Percentiles rank a stretch among this genome's conserved stretches.
Conservation (phyloP, 345 rosid genomes). For the Ricinus communis region DNA sequence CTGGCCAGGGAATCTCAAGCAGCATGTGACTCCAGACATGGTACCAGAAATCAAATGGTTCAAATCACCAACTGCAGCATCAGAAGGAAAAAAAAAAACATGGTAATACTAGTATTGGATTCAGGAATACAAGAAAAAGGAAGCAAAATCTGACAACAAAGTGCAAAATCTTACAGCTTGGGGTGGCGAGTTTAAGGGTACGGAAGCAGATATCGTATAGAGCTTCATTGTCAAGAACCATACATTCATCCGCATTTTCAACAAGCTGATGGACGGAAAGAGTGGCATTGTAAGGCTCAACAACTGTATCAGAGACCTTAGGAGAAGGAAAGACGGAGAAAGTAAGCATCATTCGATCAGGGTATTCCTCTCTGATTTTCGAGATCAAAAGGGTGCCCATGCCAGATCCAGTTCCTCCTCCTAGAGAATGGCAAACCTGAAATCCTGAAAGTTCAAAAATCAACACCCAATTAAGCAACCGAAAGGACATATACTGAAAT, state of each 20-base stretch:
- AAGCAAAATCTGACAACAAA: neutral
- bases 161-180: conserved; percentile 45
- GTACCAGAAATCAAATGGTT: conserved; percentile 73
- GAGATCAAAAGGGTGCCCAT: conserved; percentile 71
- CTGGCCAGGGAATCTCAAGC: conserved; percentile 74
- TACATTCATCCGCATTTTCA: conserved; percentile 65
- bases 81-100: neutral
- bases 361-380: conserved; percentile 70
- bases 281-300: conserved; percentile 70
- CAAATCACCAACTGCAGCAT: conserved; percentile 55
- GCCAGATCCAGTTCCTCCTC: conserved; percentile 68
- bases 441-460: conserved; percentile 36
- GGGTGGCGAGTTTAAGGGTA: conserved; percentile 61
- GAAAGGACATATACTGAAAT: neutral
- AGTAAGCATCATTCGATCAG: conserved; percentile 72
- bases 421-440: conserved; percentile 66
- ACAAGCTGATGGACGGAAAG: conserved; percentile 68
- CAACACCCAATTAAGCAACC: neutral
- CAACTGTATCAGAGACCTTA: conserved; percentile 72
- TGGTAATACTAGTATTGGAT: neutral
- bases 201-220: conserved; percentile 69
- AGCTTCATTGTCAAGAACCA: conserved; percentile 66
- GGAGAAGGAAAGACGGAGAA: conserved; percentile 73
- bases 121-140: neutral
- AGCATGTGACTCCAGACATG: conserved; percentile 76